Percentiles rank a stretch among this genome's conserved stretches.
Evolutionary conservation across 2,329 filamentous ascomycete genomes (phyloP).

Genomic region (Fulvia fulva): DNA sequence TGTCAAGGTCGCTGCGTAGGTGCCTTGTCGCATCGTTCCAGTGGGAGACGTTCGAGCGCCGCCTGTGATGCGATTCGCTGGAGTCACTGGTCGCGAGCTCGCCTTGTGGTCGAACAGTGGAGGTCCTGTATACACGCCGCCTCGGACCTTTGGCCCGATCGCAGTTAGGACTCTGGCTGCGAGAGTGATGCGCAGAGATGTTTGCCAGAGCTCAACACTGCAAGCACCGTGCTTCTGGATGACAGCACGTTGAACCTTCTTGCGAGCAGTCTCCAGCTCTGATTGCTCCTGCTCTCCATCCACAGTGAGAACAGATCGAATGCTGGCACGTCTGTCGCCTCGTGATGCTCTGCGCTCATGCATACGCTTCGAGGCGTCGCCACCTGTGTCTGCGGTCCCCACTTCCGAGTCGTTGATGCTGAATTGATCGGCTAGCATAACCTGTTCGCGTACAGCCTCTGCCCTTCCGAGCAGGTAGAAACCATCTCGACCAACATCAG

Average conservation of each 20-base stretch:
- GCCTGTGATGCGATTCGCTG: background rate
- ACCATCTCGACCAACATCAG: constrained; percentile 29
- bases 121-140: constrained; percentile 12
- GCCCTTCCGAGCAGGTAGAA: constrained; percentile 34
- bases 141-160: constrained; percentile 19
- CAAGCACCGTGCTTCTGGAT: constrained; percentile 32
- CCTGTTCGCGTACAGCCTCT: constrained; percentile 26
- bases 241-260: constrained; percentile 38
- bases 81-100: constrained; percentile 6
- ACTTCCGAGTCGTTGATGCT: background rate
- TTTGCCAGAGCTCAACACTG: constrained; percentile 38
- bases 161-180: constrained; percentile 30
- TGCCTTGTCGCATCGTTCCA: constrained; percentile 12
- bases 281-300: constrained; percentile 24
- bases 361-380: constrained; percentile 6
- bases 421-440: constrained; percentile 15
- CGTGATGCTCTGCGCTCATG: constrained; percentile 7
- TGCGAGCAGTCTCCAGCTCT: constrained; percentile 37
- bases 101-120: constrained; percentile 14
- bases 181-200: constrained; percentile 32
- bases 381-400: background rate
- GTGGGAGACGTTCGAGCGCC: background rate
- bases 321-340: constrained; percentile 23
- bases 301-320: constrained; percentile 24
- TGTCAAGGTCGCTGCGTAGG: constrained; percentile 29